phyloP scores from a whole-genome alignment of 1,284 basidiomycete genomes.

The Cystobasidium sp. region DNA sequence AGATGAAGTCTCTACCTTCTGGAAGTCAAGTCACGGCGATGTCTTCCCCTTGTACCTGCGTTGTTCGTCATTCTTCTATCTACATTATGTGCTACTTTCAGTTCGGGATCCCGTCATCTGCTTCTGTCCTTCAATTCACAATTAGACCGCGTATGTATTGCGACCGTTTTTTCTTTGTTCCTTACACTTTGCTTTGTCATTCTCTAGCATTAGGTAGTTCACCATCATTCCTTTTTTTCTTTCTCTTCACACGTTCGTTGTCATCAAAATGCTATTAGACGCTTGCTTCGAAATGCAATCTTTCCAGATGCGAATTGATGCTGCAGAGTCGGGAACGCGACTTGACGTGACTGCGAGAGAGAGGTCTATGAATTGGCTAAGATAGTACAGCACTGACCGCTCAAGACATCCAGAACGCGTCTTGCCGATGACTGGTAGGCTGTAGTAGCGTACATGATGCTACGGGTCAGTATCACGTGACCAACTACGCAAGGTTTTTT shows the following conservation, averaged over 20 bases:
- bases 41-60: not conserved
- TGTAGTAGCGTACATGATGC: no score
- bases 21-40: not conserved
- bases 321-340: no score
- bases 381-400: no score
- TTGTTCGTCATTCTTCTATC: not conserved
- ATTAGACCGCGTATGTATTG: conserved; percentile 22
- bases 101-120: not conserved
- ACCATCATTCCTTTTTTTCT: not conserved
- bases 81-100: not conserved
- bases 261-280: no score
- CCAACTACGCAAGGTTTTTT: not conserved
- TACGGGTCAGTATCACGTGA: not conserved
- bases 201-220: not conserved
- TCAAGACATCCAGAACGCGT: no score
- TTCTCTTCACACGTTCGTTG: not conserved
- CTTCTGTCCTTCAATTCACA: not conserved
- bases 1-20: not conserved
- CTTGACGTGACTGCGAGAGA: no score
- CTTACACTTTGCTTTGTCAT: not conserved
- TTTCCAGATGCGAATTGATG: no score
- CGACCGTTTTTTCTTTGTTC: not conserved
- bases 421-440: no score
- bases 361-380: no score
- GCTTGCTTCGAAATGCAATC: no score